Percentiles rank a stretch among this genome's conserved stretches.
Conservation (phyloP, 768 basidiomycete genomes). For the Mycena polygramma region DNA sequence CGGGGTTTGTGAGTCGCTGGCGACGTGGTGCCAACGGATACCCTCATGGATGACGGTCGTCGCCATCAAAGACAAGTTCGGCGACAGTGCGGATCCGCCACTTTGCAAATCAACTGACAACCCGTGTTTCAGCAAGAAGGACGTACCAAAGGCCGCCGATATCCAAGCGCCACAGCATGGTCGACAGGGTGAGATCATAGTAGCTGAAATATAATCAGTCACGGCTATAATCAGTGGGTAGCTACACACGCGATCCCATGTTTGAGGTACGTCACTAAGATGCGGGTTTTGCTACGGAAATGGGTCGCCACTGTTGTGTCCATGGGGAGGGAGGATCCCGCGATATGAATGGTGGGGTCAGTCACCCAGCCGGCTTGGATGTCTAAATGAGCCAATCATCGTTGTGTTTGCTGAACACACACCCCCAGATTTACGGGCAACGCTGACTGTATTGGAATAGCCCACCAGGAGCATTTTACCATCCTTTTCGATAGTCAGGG, state of each 20-base stretch:
- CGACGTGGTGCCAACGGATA: not conserved
- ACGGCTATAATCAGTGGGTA: too few species aligned
- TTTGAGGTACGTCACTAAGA: not conserved
- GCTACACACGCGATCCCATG: not conserved
- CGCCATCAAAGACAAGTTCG: not conserved
- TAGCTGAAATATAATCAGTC: not conserved
- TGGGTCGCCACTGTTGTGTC: not conserved
- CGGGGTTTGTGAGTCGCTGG: too few species aligned
- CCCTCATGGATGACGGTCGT: not conserved
- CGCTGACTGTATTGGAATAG: too few species aligned
- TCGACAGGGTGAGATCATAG: not conserved
- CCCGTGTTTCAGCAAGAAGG: not conserved
- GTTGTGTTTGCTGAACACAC: too few species aligned
- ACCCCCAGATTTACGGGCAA: too few species aligned
- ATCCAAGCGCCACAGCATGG: not conserved
- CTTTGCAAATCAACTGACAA: not conserved
- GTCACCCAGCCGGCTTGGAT: too few species aligned
- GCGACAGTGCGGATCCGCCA: slow-evolving; percentile 3
- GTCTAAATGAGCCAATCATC: too few species aligned
- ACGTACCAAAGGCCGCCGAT: not conserved
- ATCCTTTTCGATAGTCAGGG: too few species aligned
- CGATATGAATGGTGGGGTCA: too few species aligned
- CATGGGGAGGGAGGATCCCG: not conserved
- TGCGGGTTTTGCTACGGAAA: not conserved
- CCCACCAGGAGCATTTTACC: too few species aligned